These are phyloP conservation scores for Cladochytrium replicatum DNA, from an alignment of 192 early-diverging fungal species.

Conservation along the genomic window DNA sequence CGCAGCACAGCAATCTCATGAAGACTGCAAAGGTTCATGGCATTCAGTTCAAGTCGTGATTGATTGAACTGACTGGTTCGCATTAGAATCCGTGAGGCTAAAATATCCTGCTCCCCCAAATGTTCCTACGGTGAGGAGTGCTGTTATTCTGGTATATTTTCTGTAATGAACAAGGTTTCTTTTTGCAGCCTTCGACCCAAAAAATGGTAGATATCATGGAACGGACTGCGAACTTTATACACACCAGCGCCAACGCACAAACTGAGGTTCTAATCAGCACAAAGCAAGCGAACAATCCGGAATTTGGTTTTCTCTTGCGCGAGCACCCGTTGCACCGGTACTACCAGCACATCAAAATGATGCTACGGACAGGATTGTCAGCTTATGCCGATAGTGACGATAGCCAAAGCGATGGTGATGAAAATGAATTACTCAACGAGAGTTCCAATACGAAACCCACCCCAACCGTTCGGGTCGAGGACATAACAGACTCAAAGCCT, in stretches of 20 bases:
- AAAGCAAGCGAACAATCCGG: conserved; percentile 59
- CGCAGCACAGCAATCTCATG: conserved; percentile 5
- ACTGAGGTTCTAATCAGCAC: conserved; percentile 66
- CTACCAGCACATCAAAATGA: conserved; percentile 55
- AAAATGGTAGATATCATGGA: conserved; percentile 59
- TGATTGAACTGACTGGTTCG: conserved; percentile 1
- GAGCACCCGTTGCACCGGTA: conserved; percentile 51
- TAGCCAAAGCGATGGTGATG: conserved; percentile 1
- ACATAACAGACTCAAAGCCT: too few relatives aligned
- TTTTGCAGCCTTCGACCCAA: conserved; percentile 37
- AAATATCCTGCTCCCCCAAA: conserved; percentile 42
- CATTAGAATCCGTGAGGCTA: conserved; percentile 11
- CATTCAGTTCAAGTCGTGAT: conserved; percentile 12
- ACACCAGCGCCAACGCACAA: conserved; percentile 39
- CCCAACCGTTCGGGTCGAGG: too few relatives aligned
- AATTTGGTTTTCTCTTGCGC: conserved; percentile 59
- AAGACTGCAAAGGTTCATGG: conserved; percentile 7
- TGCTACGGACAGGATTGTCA: conserved; percentile 50
- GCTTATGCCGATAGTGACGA: conserved; percentile 26
- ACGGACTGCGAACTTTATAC: conserved; percentile 57
- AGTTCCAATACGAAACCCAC: too few relatives aligned
- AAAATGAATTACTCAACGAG: too few relatives aligned
- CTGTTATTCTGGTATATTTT: background rate
- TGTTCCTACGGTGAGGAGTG: conserved; percentile 29
- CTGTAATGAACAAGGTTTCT: background rate